Base-by-base conservation (phyloP, 2,329 filamentous ascomycete species). In the Grosmannia clavigera region DNA sequence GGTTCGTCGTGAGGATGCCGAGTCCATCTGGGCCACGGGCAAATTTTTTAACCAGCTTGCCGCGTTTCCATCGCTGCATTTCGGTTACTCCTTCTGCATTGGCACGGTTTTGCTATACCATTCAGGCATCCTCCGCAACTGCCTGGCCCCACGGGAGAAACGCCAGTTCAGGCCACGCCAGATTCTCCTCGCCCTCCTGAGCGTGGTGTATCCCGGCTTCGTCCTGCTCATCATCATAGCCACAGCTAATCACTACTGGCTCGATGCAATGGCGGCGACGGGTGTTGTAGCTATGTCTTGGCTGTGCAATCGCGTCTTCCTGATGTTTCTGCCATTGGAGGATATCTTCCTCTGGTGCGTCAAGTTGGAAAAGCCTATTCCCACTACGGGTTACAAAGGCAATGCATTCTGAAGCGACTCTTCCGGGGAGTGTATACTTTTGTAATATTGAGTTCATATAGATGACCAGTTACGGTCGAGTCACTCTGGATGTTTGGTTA, bases 231-330 rank as follows among this genome's bases (percentile, higher is more conserved):
- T 78, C 35, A 85, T 85, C 61, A 77, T 85, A 33, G 78, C 81
- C 19, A 85, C 82, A 0, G 82, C 81, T 40, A 85, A 85, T 65
- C 82, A 78, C 65, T 79, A 87, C 68, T 78, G 86, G 55, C 75
- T 88, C 5, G 85, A 88, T 69, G 84, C 85, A 0, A 75, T 86
- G 25, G 85, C 83, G 1, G 84, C 85, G 0, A 77, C 80, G 0
- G 65, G 80, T 22, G 83, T 88, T 3, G 86, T 84, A 55, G 74
- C 75, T 0, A 64, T 85, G 11, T 82, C 82, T 0, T 88, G 83
- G 79, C 64, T 72, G 58, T 74, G 72, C 61, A 80, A 80, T 64
- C 70, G 75, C 19, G 68, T 75, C 16, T 66, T 88, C 58, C 68
- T 87, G 61, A 85, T 84, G 62, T 69, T 88, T 62, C 66, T 87